Evolutionary conservation across 192 early-diverging fungal species (phyloP), one percentile per base, ranked within the genome.

Genomic region (Backusella morwellensis): DNA sequence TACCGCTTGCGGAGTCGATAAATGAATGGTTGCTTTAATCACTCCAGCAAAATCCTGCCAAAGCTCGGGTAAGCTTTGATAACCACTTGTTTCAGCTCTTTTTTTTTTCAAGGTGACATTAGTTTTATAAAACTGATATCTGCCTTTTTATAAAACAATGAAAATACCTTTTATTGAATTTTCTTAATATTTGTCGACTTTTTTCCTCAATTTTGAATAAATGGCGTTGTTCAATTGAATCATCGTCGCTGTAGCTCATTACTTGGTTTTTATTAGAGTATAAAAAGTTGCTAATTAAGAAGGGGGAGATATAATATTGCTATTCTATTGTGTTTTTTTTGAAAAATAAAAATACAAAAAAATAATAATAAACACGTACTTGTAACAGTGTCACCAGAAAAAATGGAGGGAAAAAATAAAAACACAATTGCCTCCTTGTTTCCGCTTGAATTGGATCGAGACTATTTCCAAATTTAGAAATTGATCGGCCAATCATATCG

Each of bases 31-130:
- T 59, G 52, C 35, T 12, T 54, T 21, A 36, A 74, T 63, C 9
- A 63, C 29, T 8, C 50, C 34, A 7, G 47, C 56, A 21, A 74
- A 56, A 34, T 74, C 72, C 19, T 63, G 47, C 72, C 72, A 74
- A 15, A 74, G 19, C 14, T 74, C 47, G 23, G 72, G 52, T 11
- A 74, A 15, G 14, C 52, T 74, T 36, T 59, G 36, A 38, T 74
- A 74, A 19, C 72, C 72, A 40, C 29, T 14, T 34, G 68, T 19
- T 40, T 69, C 68, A 63, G 56, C 26, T 63, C 56, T 63, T 63
- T 29, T 59, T 11, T n/a, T 29, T 32, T 32, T 32, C 32, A 63
- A 59, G 4, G 3, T 26, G 6, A 19, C 29, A 29, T 63, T 63
- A 63, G n/a, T 7, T 40, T 63, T 5, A 21, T 54, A 54, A 54